Base-by-base conservation (phyloP, 768 basidiomycete species). In the Suillus plorans region DNA sequence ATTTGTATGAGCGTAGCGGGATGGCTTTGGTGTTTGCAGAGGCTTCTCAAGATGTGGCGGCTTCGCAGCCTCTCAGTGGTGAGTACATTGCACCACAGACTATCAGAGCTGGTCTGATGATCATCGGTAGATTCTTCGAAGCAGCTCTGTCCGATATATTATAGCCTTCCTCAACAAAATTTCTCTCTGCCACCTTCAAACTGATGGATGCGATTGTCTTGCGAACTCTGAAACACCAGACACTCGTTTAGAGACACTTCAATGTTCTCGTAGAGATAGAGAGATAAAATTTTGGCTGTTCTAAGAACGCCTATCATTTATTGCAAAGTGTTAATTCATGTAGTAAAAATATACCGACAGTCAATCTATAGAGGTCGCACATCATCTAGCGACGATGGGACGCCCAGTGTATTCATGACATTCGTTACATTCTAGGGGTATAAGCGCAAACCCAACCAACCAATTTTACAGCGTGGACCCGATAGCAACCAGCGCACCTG, bases 301-400 rank as follows among this genome's bases (percentile, higher is more conserved):
- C 14, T 25, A 50, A 6, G 4, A 16, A 50, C 6, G 14, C 82
- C 39, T 28, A 16, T 31, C 9, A 18, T 34, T 31, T 31, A 10
- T 18, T 53, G 49, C 14, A 18, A 9, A 28, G 25, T 28, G 18
- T 52, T 5, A 25, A 50, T 5, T 5, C 2, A 22, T 14, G 6
- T 25, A 50, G 22, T 28, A 22, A 50, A 50, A 25, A 25, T 14
- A 50, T 2, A 22, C 22, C 3, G 14, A 50, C 28, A 28, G 18
- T 53, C 16, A 20, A 31, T 31, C 9, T 18, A 52, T 18, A 0
- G 18, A 53, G 25, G 49, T 50, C 25, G 49, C 14, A 50, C 25
- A 25, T 25, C 49, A 14, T 53, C 12, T n/a, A 36, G n/a, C 20
- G 6, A 36, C 36, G 5, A 31, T 20, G 18, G 1, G 18, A 20